Evolutionary conservation across 257 asterid species (phyloP).

Genomic region (Fraxinus anomala): DNA sequence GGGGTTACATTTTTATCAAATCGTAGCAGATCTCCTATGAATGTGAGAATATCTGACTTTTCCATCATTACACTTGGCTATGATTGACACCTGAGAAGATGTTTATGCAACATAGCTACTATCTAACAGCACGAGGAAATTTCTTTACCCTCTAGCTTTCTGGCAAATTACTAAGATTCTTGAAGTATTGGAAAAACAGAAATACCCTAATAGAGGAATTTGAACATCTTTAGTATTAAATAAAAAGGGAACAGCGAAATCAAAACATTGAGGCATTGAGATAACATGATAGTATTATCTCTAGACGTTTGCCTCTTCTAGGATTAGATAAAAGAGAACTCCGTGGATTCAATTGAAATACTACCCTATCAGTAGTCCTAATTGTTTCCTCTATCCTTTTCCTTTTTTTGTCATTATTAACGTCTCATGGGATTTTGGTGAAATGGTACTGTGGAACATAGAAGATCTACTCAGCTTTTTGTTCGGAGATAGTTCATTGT

Average conservation of each 20-base stretch:
- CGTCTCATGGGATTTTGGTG: background rate
- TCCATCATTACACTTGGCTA: no score
- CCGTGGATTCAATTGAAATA: background rate
- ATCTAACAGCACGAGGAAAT: no score
- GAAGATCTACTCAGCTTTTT: background rate
- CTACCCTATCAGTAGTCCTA: background rate
- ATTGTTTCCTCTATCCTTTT: background rate
- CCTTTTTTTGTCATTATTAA: background rate
- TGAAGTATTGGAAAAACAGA: no score
- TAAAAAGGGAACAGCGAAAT: no score
- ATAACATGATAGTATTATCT: background rate
- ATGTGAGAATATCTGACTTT: no score
- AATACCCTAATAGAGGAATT: no score
- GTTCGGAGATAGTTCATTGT: background rate
- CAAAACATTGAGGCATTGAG: background rate
- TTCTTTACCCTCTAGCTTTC: no score
- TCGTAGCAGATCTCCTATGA: background rate
- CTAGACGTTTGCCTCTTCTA: background rate
- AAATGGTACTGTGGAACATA: background rate
- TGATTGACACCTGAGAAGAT: no score
- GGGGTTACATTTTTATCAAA: background rate
- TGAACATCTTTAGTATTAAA: background rate
- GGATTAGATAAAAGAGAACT: background rate
- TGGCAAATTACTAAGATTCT: no score
- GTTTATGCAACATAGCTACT: no score